Base-by-base conservation (phyloP, 2,329 filamentous ascomycete genomes). In the Penicillium fuscoglaucum region DNA sequence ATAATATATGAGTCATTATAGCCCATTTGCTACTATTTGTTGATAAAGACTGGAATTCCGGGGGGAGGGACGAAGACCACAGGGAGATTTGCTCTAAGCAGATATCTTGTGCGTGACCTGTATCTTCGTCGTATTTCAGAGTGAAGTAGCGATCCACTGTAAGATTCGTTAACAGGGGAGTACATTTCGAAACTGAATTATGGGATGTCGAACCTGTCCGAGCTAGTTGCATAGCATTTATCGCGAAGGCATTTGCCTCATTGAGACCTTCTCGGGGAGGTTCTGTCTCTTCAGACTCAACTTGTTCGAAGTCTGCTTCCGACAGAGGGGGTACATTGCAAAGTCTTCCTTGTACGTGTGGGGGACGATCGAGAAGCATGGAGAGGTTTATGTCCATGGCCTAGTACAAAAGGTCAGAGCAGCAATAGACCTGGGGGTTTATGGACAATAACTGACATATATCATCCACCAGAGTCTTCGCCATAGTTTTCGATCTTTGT, bases 311-410 rank as follows among this genome's bases (percentile, higher is more conserved):
- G 41, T 68, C 66, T 54, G 50, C 43, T 44, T 61, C 61, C 43
- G 44, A 51, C 13, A 69, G 55, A 45, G 51, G 44, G 10, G 52
- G 35, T 6, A 69, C 63, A 52, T 66, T 63, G 52, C 63, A 68
- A 41, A 67, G 64, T 29, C 61, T 61, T 43, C 62, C 65, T 33
- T 64, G 65, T 24, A 67, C 61, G 19, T 63, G 67, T 5, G 63
- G 63, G 13, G 65, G 65, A n/a, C 65, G 65, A 45, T 67, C 65
- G 2, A 68, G 55, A n/a, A 61, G 43, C 51, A 66, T 50, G n/a
- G 67, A 65, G 19, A 62, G 31, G 17, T 66, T 60, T 26, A 67
- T 61, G 48, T 62, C 55, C 63, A 65, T 45, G 5, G 58, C 39
- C 60, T 62, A 17, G 33, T 26, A 4, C 6, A 21, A 7, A 33